Percentiles rank a stretch among this genome's conserved stretches.
Conservation (phyloP, 1,284 basidiomycete species). For the Apiotrichum mycotoxinovorans region DNA sequence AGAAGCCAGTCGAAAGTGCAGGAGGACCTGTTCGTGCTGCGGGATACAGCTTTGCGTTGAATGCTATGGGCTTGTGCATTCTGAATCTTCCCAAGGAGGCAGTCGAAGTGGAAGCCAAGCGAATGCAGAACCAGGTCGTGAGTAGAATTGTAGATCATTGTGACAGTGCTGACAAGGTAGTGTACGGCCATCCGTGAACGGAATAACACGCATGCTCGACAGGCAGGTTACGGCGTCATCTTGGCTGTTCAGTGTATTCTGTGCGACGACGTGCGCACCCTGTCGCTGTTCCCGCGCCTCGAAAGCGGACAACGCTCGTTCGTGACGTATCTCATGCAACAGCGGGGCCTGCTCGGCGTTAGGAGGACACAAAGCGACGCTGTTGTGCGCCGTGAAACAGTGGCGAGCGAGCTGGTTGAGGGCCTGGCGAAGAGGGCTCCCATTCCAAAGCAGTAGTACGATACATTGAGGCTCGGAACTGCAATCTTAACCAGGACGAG, state of each 20-base stretch:
- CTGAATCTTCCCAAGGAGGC: slow-evolving; percentile 35
- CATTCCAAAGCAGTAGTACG: not conserved
- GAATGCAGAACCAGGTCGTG: slow-evolving; percentile 30
- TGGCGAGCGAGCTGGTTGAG: slow-evolving; percentile 2
- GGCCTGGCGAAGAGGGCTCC: slow-evolving; percentile 1
- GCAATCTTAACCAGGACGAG: no score
- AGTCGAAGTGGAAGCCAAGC: slow-evolving; percentile 30
- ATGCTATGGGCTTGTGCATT: slow-evolving; percentile 41
- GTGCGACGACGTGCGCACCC: slow-evolving; percentile 27
- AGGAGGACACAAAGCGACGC: not conserved
- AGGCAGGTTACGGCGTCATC: slow-evolving; percentile 39
- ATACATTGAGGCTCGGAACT: not conserved
- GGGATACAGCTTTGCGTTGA: slow-evolving; percentile 38
- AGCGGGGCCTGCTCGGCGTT: slow-evolving; percentile 27
- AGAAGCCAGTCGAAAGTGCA: not conserved
- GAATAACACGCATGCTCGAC: slow-evolving; percentile 27
- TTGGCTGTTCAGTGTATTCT: slow-evolving; percentile 41
- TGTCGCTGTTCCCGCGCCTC: slow-evolving; percentile 35
- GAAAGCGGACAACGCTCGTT: slow-evolving; percentile 35
- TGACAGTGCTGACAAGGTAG: slow-evolving; percentile 17
- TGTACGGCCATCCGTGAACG: slow-evolving; percentile 11
- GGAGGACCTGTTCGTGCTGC: slow-evolving; percentile 18
- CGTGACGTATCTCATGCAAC: slow-evolving; percentile 41
- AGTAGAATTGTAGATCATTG: slow-evolving; percentile 15
- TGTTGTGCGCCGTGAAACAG: not conserved